Evolutionary conservation across 495 filamentous ascomycete species (phyloP), one percentile per base, ranked within the genome.

Genomic region (Xylaria grammica): DNA sequence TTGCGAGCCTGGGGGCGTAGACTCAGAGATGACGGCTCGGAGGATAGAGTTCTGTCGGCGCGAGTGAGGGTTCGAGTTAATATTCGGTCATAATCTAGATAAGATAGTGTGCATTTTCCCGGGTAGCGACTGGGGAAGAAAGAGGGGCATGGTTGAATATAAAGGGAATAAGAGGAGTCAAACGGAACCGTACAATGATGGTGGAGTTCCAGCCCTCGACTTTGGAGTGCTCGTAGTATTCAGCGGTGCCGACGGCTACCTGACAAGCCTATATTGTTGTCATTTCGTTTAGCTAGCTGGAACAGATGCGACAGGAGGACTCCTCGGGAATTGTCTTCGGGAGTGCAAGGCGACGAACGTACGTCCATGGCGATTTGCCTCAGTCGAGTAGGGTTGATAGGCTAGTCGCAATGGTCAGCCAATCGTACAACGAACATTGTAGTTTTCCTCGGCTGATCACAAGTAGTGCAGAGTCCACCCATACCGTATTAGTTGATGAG

Each of bases 301-400:
- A 27, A 17, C 34, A 9, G 44, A 64, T 30, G 29, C 38, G 32
- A 45, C 2, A 38, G 19, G 45, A 22, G 45, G 17, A n/a, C 4
- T 30, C 2, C 8, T n/a, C 5, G 27, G 44, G 50, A 6, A 54
- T 30, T 27, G 6, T 27, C 38, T 38, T 30, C 30, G 32, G 58
- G 58, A 40, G 26, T 11, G 26, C 26, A 34, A n/a, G 26, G 49
- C 60, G 60, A 46, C 63, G 59, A 69, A 82, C 86, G 62, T 84
- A 96, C 93, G 79, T 93, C 89, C 66, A 81, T 87, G 64, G 91
- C 89, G 73, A 97, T 94, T 77, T 94, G 89, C 77, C 86, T 87
- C 59, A 97, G 86, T 67, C 93, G 86, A 63, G 86, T 85, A 57
- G 86, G 80, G 40, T 91, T 84, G 52, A 97, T 82, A 42, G 93